Conservation (phyloP, 768 basidiomycete species). For the Gymnopilus dilepis region DNA sequence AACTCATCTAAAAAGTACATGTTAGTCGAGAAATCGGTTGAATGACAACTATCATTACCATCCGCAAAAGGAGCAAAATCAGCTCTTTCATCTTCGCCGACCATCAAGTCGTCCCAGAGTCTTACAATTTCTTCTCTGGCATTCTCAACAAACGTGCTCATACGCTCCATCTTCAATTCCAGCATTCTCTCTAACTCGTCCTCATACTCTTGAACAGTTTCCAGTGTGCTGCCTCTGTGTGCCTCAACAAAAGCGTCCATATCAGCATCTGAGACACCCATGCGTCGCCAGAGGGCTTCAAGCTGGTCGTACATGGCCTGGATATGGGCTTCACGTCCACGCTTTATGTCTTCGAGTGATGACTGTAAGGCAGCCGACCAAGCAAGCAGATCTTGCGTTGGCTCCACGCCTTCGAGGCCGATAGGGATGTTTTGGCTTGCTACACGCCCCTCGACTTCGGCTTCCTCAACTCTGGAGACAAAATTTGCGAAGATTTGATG, state of each 20-base stretch:
- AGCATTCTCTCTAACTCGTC: conserved; percentile 91
- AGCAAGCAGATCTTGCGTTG: conserved; percentile 71
- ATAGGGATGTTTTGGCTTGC: conserved; percentile 42
- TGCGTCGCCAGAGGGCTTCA: conserved; percentile 86
- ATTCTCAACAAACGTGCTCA: conserved; percentile 83
- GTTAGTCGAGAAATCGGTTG: conserved; percentile 1
- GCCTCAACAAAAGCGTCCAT: conserved; percentile 94
- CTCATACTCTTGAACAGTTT: conserved; percentile 82
- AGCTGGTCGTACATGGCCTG: conserved; percentile 95
- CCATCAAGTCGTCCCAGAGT: conserved; percentile 88
- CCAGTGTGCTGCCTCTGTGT: conserved; percentile 82
- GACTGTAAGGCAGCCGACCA: conserved; percentile 68
- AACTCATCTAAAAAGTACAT: conserved; percentile 66
- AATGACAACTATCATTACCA: conserved; percentile 51
- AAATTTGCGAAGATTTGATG: conserved; percentile 67
- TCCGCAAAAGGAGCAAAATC: conserved; percentile 85
- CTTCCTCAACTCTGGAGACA: conserved; percentile 64
- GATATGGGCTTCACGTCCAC: conserved; percentile 78
- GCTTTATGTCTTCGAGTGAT: conserved; percentile 75
- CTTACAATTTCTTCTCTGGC: conserved; percentile 80
- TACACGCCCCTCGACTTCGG: conserved; percentile 52
- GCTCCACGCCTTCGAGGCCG: conserved; percentile 79
- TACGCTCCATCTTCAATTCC: conserved; percentile 84
- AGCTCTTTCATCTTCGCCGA: conserved; percentile 79
- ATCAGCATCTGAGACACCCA: conserved; percentile 78